These are phyloP conservation scores for Pisolithus tinctorius DNA, from an alignment of 768 basidiomycete genomes.

Conservation along the genomic window DNA sequence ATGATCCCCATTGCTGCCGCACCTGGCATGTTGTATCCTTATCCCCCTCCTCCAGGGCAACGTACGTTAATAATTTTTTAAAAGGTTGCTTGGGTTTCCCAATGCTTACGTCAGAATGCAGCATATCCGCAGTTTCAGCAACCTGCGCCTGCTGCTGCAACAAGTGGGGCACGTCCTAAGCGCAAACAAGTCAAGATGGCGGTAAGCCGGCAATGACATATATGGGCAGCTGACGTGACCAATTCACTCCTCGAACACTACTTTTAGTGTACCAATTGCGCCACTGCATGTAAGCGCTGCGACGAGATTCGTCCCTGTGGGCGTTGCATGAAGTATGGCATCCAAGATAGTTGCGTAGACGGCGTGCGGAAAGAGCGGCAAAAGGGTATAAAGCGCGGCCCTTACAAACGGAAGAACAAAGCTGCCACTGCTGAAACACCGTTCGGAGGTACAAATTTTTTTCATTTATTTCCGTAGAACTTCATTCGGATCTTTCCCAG, in stretches of 20 bases:
- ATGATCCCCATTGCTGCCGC: conserved; percentile 33
- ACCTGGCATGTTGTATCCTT: conserved; percentile 39
- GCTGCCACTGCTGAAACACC: conserved; percentile 14
- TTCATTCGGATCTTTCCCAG: conserved; percentile 11
- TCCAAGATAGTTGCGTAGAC: conserved; percentile 50
- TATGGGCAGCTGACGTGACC: conserved; percentile 2
- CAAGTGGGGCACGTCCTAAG: conserved; percentile 30
- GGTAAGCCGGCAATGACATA: conserved; percentile 27
- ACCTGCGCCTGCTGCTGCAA: conserved; percentile 13
- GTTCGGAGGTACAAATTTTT: conserved; percentile 13
- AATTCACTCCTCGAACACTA: background rate
- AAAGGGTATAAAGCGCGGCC: conserved; percentile 51
- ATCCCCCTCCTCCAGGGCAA: conserved; percentile 33
- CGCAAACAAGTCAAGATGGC: conserved; percentile 57
- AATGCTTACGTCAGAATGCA: conserved; percentile 15
- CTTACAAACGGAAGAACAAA: conserved; percentile 49
- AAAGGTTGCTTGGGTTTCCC: background rate
- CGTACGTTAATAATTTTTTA: conserved; percentile 18
- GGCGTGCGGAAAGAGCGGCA: conserved; percentile 61
- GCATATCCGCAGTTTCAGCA: conserved; percentile 26
- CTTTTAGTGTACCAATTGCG: conserved; percentile 50
- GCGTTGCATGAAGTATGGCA: conserved; percentile 57
- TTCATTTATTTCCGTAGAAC: conserved; percentile 1
- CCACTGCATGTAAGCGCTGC: conserved; percentile 50
- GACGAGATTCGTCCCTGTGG: conserved; percentile 57